These are phyloP conservation scores for Cystobasidium onofrii DNA, from an alignment of 768 basidiomycete species.

Conservation along the genomic window DNA sequence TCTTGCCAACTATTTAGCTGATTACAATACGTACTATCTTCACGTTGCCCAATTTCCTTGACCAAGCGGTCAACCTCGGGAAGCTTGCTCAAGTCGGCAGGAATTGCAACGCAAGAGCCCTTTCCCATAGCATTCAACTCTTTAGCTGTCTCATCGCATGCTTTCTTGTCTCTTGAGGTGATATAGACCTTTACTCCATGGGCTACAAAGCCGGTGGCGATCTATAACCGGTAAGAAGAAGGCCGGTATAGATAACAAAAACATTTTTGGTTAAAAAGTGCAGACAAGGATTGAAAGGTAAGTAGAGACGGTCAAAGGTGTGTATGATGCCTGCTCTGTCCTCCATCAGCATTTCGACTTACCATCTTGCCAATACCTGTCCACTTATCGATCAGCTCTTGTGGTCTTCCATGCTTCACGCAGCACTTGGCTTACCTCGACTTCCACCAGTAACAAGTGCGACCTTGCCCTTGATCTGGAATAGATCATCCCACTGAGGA, in stretches of 20 bases:
- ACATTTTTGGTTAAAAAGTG: too few species aligned
- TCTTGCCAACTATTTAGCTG: slow-evolving; percentile 25
- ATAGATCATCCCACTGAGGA: slow-evolving; percentile 33
- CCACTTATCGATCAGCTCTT: slow-evolving; percentile 31
- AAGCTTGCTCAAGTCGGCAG: slow-evolving; percentile 54
- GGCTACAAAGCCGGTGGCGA: slow-evolving; percentile 57
- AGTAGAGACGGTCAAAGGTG: too few species aligned
- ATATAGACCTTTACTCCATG: slow-evolving; percentile 64
- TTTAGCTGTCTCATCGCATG: slow-evolving; percentile 53
- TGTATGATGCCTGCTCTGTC: too few species aligned
- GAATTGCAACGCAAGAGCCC: slow-evolving; percentile 54
- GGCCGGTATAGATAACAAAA: background rate
- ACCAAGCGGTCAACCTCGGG: slow-evolving; percentile 55
- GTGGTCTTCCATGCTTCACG: background rate
- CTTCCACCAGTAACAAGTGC: slow-evolving; percentile 63
- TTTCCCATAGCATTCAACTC: slow-evolving; percentile 55
- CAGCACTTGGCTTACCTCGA: slow-evolving; percentile 31
- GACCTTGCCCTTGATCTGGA: slow-evolving; percentile 44
- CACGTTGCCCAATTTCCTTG: slow-evolving; percentile 52
- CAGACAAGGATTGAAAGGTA: too few species aligned
- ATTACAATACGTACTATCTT: slow-evolving; percentile 46
- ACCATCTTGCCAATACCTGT: slow-evolving; percentile 28
- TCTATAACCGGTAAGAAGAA: slow-evolving; percentile 46
- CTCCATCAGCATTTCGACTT: background rate
- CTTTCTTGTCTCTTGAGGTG: slow-evolving; percentile 54